Percentiles rank a stretch among this genome's conserved stretches.
Evolutionary conservation across 139 green algal genomes (phyloP).

Genomic region (Closterium sp.): DNA sequence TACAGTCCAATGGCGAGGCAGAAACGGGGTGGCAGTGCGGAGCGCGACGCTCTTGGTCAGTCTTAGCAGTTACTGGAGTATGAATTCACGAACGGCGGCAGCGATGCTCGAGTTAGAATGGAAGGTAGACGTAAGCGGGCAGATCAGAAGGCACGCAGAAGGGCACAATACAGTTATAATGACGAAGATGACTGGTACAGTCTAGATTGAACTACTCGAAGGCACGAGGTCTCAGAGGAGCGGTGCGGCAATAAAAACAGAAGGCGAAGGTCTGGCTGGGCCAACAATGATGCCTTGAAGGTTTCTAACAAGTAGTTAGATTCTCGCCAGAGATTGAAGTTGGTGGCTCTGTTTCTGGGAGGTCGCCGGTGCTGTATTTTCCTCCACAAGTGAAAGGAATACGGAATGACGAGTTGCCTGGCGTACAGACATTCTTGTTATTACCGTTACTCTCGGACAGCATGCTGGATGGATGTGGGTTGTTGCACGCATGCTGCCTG

Average conservation of each 20-base stretch:
- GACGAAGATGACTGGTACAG: no score
- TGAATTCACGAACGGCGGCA: no score
- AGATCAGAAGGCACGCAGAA: background rate
- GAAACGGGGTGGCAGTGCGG: background rate
- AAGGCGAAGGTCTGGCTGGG: no score
- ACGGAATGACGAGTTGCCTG: background rate
- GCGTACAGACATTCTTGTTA: background rate
- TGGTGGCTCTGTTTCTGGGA: no score
- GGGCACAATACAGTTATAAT: background rate
- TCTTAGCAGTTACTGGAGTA: no score
- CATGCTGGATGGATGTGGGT: background rate
- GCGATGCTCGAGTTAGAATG: no score
- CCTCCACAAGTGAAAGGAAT: background rate
- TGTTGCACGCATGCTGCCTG: background rate
- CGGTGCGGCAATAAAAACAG: no score
- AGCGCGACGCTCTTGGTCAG: background rate
- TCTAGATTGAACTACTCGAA: background rate
- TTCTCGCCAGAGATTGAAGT: no score
- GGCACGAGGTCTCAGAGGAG: background rate
- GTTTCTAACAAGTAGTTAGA: no score
- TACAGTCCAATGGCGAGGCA: background rate
- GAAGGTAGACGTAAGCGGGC: background rate
- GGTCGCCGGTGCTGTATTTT: no score
- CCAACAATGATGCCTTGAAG: no score
- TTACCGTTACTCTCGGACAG: background rate